Conservation (phyloP, 164 flowering plant species). For the Vitis rupestris region DNA sequence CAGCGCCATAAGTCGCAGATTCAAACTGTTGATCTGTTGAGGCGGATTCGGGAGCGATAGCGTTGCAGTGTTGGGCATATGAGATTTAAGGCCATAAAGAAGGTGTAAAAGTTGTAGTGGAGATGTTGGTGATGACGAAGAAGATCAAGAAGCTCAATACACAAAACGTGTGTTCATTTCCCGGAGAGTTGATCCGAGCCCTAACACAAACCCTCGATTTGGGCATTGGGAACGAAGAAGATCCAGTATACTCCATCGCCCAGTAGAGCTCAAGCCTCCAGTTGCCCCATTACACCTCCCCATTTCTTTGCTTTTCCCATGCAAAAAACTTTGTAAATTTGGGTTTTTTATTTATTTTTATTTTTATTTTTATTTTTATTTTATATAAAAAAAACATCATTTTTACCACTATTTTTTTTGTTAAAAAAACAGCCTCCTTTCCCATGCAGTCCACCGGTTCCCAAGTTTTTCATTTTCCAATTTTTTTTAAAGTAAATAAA, state of each 20-base stretch:
- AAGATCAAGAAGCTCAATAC: conserved; percentile 5
- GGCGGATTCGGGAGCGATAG: conserved; percentile 12
- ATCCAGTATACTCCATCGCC: conserved; percentile 11
- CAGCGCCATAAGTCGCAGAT: background rate
- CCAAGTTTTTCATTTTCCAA: no score
- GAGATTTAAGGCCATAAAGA: background rate
- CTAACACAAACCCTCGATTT: conserved; percentile 10
- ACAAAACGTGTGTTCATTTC: background rate
- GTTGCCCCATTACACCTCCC: no score
- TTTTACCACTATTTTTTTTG: no score
- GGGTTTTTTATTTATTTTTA: no score
- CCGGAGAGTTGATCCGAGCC: background rate
- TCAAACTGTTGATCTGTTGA: background rate
- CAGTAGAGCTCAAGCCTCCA: background rate
- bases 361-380: no score
- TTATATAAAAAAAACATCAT: no score
- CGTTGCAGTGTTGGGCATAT: conserved; percentile 24
- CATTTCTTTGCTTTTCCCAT: no score
- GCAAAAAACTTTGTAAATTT: no score
- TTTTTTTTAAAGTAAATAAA: no score
- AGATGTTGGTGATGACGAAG: conserved; percentile 5
- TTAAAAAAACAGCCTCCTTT: no score
- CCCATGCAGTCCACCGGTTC: no score
- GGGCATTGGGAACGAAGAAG: conserved; percentile 5
- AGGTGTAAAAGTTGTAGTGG: background rate